Conservation (phyloP, 257 asterid species). For the Solanum virginianum region DNA sequence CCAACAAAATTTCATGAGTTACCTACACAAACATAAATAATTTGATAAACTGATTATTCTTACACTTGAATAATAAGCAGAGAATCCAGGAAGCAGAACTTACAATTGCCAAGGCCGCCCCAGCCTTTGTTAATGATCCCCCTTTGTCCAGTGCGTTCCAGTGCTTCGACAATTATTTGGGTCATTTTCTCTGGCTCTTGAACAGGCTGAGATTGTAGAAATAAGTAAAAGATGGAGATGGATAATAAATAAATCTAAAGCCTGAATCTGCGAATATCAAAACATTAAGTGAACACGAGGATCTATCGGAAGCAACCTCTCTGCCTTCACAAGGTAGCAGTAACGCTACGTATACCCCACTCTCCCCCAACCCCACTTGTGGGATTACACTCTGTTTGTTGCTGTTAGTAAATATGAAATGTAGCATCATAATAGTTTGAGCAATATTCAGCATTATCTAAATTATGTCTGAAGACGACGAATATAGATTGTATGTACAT, state of each 20-base stretch:
- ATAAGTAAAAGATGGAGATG: background rate
- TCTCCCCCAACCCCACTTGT: too few species aligned
- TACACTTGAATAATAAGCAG: background rate
- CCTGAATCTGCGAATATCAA: background rate
- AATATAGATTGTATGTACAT: background rate
- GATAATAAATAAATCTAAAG: background rate
- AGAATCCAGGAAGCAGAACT: conserved; percentile 27
- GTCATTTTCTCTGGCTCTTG: conserved; percentile 96
- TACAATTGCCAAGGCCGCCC: conserved; percentile 98
- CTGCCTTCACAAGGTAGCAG: too few species aligned
- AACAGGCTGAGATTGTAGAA: conserved; percentile 59
- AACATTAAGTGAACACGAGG: background rate
- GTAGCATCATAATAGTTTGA: background rate
- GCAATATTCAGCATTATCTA: background rate
- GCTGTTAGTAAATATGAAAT: background rate
- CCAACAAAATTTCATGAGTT: background rate
- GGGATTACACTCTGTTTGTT: too few species aligned
- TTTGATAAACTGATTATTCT: background rate
- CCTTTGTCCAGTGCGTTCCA: conserved; percentile 70
- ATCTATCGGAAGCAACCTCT: too few species aligned
- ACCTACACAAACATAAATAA: background rate
- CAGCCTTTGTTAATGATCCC: conserved; percentile 96
- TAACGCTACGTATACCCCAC: too few species aligned
- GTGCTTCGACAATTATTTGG: conserved; percentile 69
- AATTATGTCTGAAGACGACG: background rate